These are phyloP conservation scores for Acer yangbiense DNA, from an alignment of 345 rosid genomes.

Conservation along the genomic window DNA sequence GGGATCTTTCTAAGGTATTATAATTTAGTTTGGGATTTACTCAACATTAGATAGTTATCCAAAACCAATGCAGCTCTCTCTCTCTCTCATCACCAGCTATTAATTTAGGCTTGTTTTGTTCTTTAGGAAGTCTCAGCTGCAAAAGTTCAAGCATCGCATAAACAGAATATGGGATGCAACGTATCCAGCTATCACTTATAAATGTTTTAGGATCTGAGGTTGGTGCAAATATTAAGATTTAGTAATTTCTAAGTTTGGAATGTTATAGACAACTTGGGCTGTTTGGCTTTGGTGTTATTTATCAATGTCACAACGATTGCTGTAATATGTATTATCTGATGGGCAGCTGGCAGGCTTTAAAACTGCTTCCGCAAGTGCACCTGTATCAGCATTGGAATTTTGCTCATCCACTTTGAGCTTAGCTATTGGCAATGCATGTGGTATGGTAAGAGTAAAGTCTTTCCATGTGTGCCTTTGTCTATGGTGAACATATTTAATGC, in stretches of 20 bases:
- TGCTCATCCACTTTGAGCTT: conserved; percentile 58
- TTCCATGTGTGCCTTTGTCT: conserved; percentile 22
- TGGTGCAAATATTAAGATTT: conserved; percentile 23
- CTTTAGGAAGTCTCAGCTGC: conserved; percentile 59
- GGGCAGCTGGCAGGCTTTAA: conserved; percentile 49
- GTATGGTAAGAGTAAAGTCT: conserved; percentile 63
- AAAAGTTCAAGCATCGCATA: conserved; percentile 46
- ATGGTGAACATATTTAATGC: conserved; percentile 11
- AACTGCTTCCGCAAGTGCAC: conserved; percentile 39
- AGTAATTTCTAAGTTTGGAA: conserved; percentile 19
- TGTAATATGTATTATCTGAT: conserved; percentile 9
- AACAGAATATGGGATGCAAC: conserved; percentile 87
- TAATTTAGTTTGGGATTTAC: background rate
- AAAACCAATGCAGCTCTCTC: background rate
- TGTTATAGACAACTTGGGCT: conserved; percentile 1
- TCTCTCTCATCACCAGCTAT: conserved; percentile 5
- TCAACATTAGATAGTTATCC: background rate
- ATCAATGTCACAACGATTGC: conserved; percentile 6
- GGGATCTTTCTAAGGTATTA: conserved; percentile 60
- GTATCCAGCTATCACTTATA: conserved; percentile 58
- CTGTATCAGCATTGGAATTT: conserved; percentile 65
- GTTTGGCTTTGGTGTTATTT: conserved; percentile 15
- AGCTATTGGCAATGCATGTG: conserved; percentile 71
- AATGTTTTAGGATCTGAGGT: conserved; percentile 60
- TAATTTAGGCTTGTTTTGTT: conserved; percentile 30